Base-by-base conservation (phyloP, 2,329 filamentous ascomycete species). In the Chrysoporthe deuterocubensis region DNA sequence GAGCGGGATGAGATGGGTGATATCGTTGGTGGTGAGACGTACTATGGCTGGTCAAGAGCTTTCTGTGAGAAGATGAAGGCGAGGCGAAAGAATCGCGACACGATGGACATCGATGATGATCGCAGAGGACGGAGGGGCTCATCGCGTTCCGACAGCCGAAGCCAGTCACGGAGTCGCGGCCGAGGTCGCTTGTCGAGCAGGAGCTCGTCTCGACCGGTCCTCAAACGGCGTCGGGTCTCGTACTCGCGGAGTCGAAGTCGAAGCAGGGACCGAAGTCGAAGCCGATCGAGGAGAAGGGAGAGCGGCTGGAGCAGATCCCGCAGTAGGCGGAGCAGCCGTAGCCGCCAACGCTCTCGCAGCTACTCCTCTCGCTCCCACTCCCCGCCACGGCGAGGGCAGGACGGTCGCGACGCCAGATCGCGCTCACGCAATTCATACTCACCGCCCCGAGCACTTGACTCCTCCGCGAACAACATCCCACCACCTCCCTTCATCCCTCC, bases 11-110 rank as follows among this genome's bases (percentile, higher is more conserved):
- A 90, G 71, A 80, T 87, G n/a, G 89, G 89, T 0, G 87, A 91
- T 2, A 79, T 90, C 1, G 76, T 89, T 7, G 83, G 84, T 7
- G 90, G 89, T 1, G 89, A 92, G 71, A 92, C 91, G 0, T 96
- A 96, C 77, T 96, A 96, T 75, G 94, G 93, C 69, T 97, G 94
- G 94, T 95, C 93, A 5, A 85, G 87, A 50, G 82, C 83, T 0
- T 96, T 97, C 72, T 96, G 92, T 76, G 84, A 92, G 72, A 92
- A 91, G 74, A 96, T 96, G 91, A 93, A 90, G 78, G 80, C 83
- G 62, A 82, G 85, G 48, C 78, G 76, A 40, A 80, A 76, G 57
- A 81, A 79, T 66, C 72, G 72, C 68, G 61, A 71, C 42, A 16
- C 69, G 5, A 60, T 65, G 59, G 71, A 70, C 5, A 69, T 71